Conservation (phyloP, 208 protist species). For the Balamuthia mandrillaris region DNA sequence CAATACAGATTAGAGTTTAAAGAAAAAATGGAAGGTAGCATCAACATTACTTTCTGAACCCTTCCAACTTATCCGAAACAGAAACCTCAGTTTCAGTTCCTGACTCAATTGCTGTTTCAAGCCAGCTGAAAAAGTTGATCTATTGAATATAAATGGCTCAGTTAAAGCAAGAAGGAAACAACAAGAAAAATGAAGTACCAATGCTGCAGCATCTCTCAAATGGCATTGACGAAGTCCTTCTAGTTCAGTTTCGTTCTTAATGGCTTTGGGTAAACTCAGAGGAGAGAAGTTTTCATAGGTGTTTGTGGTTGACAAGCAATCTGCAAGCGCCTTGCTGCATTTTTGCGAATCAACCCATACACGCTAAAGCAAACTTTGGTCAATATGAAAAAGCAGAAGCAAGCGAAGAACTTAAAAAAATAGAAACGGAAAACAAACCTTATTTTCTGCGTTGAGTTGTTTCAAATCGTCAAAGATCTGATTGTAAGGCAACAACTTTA, state of each 20-base stretch:
- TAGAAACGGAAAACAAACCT: constrained; percentile 74
- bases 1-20: neutral
- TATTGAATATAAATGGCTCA: neutral
- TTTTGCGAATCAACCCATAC: constrained; percentile 53
- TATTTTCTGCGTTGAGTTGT: constrained; percentile 57
- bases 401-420: no score
- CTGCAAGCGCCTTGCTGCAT: constrained; percentile 44
- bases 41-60: constrained; percentile 62
- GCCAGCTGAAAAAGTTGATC: constrained; percentile 77
- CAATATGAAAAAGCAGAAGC: no score
- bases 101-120: constrained; percentile 57
- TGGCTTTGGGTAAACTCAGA: constrained; percentile 72
- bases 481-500: constrained; percentile 70
- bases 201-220: constrained; percentile 84
- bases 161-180: neutral
- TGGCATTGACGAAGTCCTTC: constrained; percentile 86
- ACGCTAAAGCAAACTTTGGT: constrained; percentile 39
- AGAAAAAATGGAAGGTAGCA: constrained; percentile 43
- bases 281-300: constrained; percentile 34
- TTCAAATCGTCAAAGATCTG: constrained; percentile 60
- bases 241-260: constrained; percentile 87
- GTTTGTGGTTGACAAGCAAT: constrained; percentile 6
- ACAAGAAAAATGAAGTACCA: constrained; percentile 75
- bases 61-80: constrained; percentile 75
- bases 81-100: constrained; percentile 78